Base-by-base conservation (phyloP, 2,329 filamentous ascomycete species). In the Neopestalotiopsis rosae region DNA sequence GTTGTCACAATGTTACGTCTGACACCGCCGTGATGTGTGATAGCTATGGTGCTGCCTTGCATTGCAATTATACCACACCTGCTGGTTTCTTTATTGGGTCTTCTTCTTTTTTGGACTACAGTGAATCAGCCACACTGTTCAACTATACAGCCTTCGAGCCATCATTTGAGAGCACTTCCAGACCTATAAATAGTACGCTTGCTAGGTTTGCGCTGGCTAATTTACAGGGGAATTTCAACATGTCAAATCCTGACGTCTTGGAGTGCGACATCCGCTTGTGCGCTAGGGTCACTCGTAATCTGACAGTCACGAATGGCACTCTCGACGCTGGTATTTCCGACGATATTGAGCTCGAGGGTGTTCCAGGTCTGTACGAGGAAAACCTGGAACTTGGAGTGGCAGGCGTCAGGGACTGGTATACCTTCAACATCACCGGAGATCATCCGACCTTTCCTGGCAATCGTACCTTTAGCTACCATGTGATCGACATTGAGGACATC, bases 241-340 rank as follows among this genome's bases (percentile, higher is more conserved):
- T 58, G 56, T 58, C 56, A 58, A 58, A 28, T 32, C 56, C 56
- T 28, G 6, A 5, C 10, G 28, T 58, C 2, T 28, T 58, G 24
- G 56, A 58, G n/a, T 58, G 56, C 56, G 13, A 58, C 6, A 58
- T 28, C 4, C 56, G 56, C 24, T 32, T 58, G 14, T 58, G 56
- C 56, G n/a, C 56, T 58, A 28, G 56, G 56, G 56, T 58, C 24
- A 58, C n/a, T 7, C 56, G 56, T 32, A 28, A 58, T 58, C 56
- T 58, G n/a, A 28, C 56, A 28, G 56, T 58, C 28, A 58, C 56
- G 4, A 58, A 58, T 12, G 56, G 56, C 13, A 58, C 28, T n/a
- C 28, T 58, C 28, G 28, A 58, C 56, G 7, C 56, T 58, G 56
- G 56, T 32, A 58, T 58, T 58, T 28, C n/a, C 3, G 28, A 58